Evolutionary conservation across 805 yeast genomes (phyloP), one percentile per base, ranked within the genome.

Genomic region (Candida pseudoglaebosa): DNA sequence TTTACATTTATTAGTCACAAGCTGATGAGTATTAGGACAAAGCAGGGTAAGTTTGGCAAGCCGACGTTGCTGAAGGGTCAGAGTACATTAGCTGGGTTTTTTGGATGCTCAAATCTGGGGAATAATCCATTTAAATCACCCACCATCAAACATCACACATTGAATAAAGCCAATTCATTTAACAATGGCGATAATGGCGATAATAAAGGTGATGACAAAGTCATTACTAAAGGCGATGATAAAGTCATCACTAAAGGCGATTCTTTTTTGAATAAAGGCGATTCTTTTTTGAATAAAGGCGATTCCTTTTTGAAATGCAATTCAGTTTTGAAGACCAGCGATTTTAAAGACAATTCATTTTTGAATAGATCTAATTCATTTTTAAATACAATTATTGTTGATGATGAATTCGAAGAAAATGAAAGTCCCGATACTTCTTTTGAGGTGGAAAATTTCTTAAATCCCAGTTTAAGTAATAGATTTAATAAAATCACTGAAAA

Each of bases 71-170:
- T 13, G 19, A 22, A 22, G 18, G 44, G 30, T 36, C 70, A 62
- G 47, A 41, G 49, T 34, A 49, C 45, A 39, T 60, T 63, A 12
- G 46, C 61, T 5, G 55, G 56, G 36, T 63, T 62, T 47, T 63
- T 62, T 17, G 34, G 33, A 9, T 17, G 34, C 5, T 18, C 14
- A 16, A 15, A 9, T 12, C n/a, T 17, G 3, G 19, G 5, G 13
- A 26, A 5, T 26, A 15, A n/a, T 26, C 29, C 29, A 5, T 26
- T 26, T 13, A 26, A 26, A 13, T 15, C 29, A 10, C 29, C 29
- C 6, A 15, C 29, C 12, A 9, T 4, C 15, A 5, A 28, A 12
- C 6, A 13, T 12, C 18, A 28, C n/a, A n/a, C n/a, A n/a, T n/a
- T n/a, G n/a, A n/a, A n/a, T n/a, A n/a, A n/a, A n/a, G n/a, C n/a